Evolutionary conservation across 2,329 filamentous ascomycete genomes (phyloP), one percentile per base, ranked within the genome.

Genomic region (Diaporthe vexans): DNA sequence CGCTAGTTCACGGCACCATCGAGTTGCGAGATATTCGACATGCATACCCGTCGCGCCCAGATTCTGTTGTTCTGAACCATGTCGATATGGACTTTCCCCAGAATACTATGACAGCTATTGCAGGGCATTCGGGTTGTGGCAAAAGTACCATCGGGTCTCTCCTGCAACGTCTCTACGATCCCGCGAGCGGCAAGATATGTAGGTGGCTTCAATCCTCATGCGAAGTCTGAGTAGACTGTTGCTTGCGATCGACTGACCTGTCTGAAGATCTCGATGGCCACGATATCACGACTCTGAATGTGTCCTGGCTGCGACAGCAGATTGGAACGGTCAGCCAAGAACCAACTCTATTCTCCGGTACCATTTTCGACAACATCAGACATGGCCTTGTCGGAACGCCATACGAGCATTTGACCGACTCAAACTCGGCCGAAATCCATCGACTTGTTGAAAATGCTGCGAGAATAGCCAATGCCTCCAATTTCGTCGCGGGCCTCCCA

Each of bases 121-220:
- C 37, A 40, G 11, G 37, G 8, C 37, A 40, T 0, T 98, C 96
- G 15, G 97, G 96, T 15, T 97, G 94, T 54, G 97, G 97, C 68
- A 99, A 98, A 85, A 96, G 93, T 79, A 98, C 96, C 0, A 95
- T 98, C 76, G 93, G 98, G 43, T 95, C 95, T 17, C 87, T 99
- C 24, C 92, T 98, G 1, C 95, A 98, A 84, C 91, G 97, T 26
- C 98, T 98, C 82, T 99, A 99, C 82, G 91, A 95, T 73, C 96
- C 96, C 0, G 94, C 98, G 46, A 90, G 89, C 37, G 97, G 97
- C 33, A 85, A 89, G 24, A 91, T 98, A 0, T 88, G 48, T 52
- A 52, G n/a, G 48, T 29, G 29, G 29, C 29, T 29, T 52, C 48
- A 52, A 15, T 52, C 0, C n/a, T 26, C 10, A 10, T 52, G 48